A percentile compares a stretch with the other conserved stretches of the same genome.
These are phyloP conservation scores for Aspergillus leporis DNA, from an alignment of 495 filamentous ascomycete genomes.

Conservation along the genomic window DNA sequence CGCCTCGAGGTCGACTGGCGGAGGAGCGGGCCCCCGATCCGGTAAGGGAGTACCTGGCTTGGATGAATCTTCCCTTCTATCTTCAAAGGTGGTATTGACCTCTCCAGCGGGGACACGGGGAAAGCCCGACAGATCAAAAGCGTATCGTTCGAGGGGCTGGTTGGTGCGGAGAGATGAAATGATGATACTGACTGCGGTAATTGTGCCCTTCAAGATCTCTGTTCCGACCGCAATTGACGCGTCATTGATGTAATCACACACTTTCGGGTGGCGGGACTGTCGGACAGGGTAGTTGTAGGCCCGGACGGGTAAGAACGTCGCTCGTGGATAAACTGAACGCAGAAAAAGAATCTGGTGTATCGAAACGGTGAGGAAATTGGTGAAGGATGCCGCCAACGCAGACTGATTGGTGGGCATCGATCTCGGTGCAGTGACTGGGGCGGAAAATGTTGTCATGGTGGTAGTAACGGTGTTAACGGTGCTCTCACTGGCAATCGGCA, in stretches of 20 bases:
- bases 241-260: slow-evolving; percentile 89
- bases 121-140: slow-evolving; percentile 79
- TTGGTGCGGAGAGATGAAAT: slow-evolving; percentile 63
- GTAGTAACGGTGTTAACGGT: slow-evolving; percentile 35
- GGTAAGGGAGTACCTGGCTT: slow-evolving; percentile 39
- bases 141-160: slow-evolving; percentile 72
- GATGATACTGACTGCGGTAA: slow-evolving; percentile 72
- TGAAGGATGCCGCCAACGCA: slow-evolving; percentile 50
- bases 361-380: slow-evolving; percentile 79
- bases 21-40: slow-evolving; percentile 34
- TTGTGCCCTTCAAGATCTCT: slow-evolving; percentile 71
- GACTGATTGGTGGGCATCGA: slow-evolving; percentile 47
- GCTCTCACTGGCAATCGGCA: slow-evolving; percentile 53
- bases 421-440: slow-evolving; percentile 45
- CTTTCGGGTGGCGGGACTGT: slow-evolving; percentile 84
- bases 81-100: slow-evolving; percentile 54
- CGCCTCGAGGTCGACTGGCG: slow-evolving; percentile 64
- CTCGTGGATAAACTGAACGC: slow-evolving; percentile 75
- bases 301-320: slow-evolving; percentile 77
- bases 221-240: slow-evolving; percentile 72
- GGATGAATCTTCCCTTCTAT: slow-evolving; percentile 45
- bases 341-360: slow-evolving; percentile 94
- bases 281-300: slow-evolving; percentile 89
- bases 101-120: slow-evolving; percentile 60
- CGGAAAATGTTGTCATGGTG: slow-evolving; percentile 51